Conservation (phyloP, 257 asterid genomes). For the Marsdenia floribunda region DNA sequence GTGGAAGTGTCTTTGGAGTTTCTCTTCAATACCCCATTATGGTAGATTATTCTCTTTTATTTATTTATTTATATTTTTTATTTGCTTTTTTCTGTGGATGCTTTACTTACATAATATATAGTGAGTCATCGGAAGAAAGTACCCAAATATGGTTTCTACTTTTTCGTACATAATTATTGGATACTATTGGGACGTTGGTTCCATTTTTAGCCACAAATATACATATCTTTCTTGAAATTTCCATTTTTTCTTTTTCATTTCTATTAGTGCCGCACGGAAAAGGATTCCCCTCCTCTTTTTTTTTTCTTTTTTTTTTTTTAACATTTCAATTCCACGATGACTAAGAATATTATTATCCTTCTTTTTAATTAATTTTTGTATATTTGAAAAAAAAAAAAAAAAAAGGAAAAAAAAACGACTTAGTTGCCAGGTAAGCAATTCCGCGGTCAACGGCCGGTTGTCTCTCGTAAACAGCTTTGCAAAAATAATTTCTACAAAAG, state of each 20-base stretch:
- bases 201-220: not conserved
- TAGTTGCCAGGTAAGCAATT: not conserved
- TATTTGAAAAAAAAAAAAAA: not conserved
- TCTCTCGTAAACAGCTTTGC: not conserved
- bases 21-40: not conserved
- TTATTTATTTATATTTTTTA: not conserved
- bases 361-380: not conserved
- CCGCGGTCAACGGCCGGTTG: conserved; percentile 1
- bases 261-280: too few relatives aligned
- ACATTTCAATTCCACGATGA: not conserved
- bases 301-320: not conserved
- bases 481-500: not conserved
- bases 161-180: not conserved
- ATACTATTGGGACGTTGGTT: not conserved
- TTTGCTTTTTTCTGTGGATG: not conserved
- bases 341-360: not conserved
- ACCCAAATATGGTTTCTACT: not conserved
- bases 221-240: not conserved
- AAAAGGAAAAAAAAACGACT: not conserved
- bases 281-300: too few relatives aligned
- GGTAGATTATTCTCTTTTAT: not conserved
- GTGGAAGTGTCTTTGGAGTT: not conserved
- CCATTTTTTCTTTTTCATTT: not conserved
- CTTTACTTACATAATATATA: not conserved
- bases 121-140: not conserved